Conservation (phyloP, 495 filamentous ascomycete species). For the Penicillium ucsense region DNA sequence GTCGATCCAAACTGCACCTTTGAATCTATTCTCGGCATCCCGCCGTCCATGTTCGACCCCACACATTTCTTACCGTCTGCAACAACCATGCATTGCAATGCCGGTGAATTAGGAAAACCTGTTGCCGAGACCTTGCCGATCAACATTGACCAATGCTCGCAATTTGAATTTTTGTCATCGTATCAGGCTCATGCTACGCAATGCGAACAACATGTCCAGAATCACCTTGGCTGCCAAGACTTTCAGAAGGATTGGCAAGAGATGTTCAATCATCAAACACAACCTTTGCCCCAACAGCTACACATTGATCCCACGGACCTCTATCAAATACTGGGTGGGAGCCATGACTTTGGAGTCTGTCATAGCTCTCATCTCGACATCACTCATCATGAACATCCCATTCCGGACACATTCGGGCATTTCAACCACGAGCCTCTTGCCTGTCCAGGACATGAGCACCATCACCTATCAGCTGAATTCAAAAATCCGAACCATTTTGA, state of each 20-base stretch:
- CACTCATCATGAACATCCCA: conserved; percentile 1
- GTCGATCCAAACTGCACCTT: conserved; percentile 21
- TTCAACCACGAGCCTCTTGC: conserved; percentile 13
- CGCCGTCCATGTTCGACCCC: conserved; percentile 23
- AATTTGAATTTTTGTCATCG: conserved; percentile 16
- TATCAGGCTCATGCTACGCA: conserved; percentile 24
- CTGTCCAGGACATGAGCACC: conserved; percentile 22
- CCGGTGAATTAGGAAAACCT: conserved; percentile 14
- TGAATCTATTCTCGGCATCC: conserved; percentile 28
- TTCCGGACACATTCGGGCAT: conserved; percentile 4
- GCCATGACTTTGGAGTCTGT: conserved; percentile 24
- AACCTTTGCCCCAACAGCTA: conserved; percentile 17
- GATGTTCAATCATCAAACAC: conserved; percentile 13
- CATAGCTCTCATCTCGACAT: conserved; percentile 18
- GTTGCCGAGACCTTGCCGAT: conserved; percentile 10
- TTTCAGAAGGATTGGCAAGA: conserved; percentile 22
- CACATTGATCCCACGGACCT: conserved; percentile 31
- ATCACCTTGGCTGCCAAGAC: conserved; percentile 27
- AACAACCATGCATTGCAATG: conserved; percentile 8
- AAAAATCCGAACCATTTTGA: conserved; percentile 22
- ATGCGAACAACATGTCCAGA: conserved; percentile 24
- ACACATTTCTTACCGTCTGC: conserved; percentile 18
- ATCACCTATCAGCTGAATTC: conserved; percentile 16
- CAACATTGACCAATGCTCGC: conserved; percentile 11
- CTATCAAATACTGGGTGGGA: conserved; percentile 35